A percentile compares a stretch with the other conserved stretches of the same genome.
These are phyloP conservation scores for Carex littledalei DNA, from an alignment of 176 grass and related monocot species.

Conservation along the genomic window DNA sequence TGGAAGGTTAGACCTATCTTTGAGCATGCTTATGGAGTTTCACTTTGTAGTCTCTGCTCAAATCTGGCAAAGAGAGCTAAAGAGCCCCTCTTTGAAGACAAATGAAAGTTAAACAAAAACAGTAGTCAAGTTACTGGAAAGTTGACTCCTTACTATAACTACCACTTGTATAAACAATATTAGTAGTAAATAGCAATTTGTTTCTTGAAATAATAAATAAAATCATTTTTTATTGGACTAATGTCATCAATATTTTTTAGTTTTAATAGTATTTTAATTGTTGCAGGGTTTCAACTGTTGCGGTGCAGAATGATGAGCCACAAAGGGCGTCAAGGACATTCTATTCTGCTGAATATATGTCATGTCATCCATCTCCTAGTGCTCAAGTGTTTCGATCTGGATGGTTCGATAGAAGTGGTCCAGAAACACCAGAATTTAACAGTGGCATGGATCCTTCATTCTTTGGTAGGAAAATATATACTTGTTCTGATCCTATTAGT, in stretches of 20 bases:
- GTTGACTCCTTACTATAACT: background rate
- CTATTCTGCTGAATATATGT: constrained; percentile 22
- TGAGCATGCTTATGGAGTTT: background rate
- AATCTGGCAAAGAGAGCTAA: background rate
- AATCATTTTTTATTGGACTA: background rate
- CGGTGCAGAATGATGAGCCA: constrained; percentile 39
- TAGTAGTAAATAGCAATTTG: background rate
- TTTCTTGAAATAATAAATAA: constrained; percentile 1
- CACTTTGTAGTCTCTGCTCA: background rate
- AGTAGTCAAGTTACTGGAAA: background rate
- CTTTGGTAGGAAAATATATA: constrained; percentile 39
- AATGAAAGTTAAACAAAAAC: background rate
- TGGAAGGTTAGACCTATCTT: constrained; percentile 9
- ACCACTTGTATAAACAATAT: background rate
- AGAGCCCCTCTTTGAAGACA: background rate
- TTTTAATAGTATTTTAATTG: background rate
- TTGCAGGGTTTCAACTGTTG: constrained; percentile 43
- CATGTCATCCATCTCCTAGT: constrained; percentile 25
- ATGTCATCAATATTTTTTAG: background rate
- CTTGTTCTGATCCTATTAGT: background rate
- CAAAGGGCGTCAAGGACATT: constrained; percentile 28
- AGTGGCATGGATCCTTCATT: constrained; percentile 46
- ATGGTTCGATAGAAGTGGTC: constrained; percentile 23
- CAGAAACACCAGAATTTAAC: constrained; percentile 23
- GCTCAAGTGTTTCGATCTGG: constrained; percentile 30